phyloP scores from a whole-genome alignment of 768 basidiomycete species.

The Termitomyces sp. region DNA sequence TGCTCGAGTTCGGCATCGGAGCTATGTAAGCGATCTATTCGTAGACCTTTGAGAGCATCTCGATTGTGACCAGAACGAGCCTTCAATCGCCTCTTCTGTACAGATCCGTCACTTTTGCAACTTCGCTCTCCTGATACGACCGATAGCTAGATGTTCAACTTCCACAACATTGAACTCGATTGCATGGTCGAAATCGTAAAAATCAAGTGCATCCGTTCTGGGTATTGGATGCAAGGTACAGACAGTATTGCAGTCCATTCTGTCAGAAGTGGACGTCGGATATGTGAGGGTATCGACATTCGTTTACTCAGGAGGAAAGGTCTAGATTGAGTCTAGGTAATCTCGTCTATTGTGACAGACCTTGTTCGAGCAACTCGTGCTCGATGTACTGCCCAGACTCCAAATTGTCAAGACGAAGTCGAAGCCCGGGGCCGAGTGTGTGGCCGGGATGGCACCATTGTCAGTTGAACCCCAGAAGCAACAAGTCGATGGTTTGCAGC shows the following conservation, averaged over 20 bases:
- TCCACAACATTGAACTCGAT: too few relatives aligned
- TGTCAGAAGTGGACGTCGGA: not conserved
- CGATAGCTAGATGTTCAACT: not conserved
- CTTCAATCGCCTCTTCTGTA: not conserved
- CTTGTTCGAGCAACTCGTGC: not conserved
- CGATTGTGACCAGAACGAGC: too few relatives aligned
- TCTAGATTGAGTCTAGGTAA: not conserved
- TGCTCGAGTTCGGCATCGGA: not conserved
- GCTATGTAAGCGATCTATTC: too few relatives aligned
- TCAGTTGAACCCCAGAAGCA: conserved; percentile 36
- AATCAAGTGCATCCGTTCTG: not conserved
- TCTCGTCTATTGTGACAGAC: not conserved
- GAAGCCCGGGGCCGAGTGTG: not conserved
- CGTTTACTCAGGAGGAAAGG: not conserved
- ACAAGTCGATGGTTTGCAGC: conserved; percentile 29
- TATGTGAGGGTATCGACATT: not conserved
- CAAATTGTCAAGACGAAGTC: not conserved
- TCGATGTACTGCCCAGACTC: not conserved
- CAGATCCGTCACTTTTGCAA: not conserved
- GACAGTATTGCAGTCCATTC: not conserved
- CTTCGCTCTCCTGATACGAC: not conserved
- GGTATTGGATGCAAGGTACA: not conserved
- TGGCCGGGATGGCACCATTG: conserved; percentile 27
- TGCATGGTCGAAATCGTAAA: not conserved
- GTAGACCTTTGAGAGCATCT: too few relatives aligned